Evolutionary conservation across 139 green algal species (phyloP).

Genomic region (Tetraselmis striata): DNA sequence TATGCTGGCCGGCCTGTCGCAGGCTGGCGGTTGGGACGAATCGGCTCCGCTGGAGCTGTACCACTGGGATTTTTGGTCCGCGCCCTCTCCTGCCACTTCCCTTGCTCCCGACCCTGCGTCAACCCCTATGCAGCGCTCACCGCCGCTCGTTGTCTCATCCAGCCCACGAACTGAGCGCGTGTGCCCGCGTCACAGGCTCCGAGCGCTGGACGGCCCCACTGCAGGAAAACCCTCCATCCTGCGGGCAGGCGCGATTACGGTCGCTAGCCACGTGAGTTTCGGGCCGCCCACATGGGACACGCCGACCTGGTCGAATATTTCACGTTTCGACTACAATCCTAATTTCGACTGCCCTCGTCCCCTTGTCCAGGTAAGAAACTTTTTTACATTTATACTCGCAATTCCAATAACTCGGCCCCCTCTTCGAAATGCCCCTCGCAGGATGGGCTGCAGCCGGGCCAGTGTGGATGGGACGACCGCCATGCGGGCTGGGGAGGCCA

Average conservation of each 20-base stretch:
- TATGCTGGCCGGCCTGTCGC: too few species aligned
- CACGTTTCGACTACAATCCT: too few species aligned
- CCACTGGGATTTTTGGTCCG: background rate
- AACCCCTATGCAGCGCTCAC: too few species aligned
- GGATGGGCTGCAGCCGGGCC: background rate
- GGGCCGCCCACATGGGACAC: too few species aligned
- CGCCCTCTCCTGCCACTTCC: too few species aligned
- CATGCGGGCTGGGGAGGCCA: background rate
- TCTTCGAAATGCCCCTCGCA: too few species aligned
- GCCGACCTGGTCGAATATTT: too few species aligned
- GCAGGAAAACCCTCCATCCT: background rate
- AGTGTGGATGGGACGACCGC: background rate
- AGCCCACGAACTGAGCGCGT: background rate
- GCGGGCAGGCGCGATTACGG: background rate
- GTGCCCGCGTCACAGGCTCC: background rate
- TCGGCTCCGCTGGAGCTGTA: background rate
- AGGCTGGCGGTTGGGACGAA: background rate
- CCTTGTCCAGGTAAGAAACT: too few species aligned
- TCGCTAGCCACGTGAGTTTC: background rate
- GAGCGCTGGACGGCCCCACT: background rate
- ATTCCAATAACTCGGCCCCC: too few species aligned
- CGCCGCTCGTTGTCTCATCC: background rate
- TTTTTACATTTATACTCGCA: too few species aligned
- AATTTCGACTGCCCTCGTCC: too few species aligned
- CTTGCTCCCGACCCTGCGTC: too few species aligned